Conservation (phyloP, 257 asterid genomes). For the Forsythia viridissima region DNA sequence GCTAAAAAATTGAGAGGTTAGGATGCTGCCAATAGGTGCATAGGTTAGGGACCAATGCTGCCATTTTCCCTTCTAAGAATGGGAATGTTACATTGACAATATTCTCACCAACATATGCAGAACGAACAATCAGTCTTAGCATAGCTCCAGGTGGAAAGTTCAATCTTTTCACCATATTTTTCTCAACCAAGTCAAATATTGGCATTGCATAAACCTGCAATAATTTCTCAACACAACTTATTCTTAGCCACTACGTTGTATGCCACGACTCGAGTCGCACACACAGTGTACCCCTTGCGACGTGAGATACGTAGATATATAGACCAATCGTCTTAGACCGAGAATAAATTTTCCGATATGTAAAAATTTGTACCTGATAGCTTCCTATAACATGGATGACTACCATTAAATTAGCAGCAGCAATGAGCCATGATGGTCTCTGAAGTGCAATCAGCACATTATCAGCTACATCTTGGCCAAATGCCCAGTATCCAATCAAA, state of each 20-base stretch:
- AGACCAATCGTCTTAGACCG: not conserved
- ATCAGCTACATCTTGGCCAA: constrained; percentile 75
- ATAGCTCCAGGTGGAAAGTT: constrained; percentile 39
- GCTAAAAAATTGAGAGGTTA: too few species aligned
- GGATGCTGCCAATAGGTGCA: too few species aligned
- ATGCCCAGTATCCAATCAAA: constrained; percentile 80
- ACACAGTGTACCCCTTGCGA: too few species aligned
- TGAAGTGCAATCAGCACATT: constrained; percentile 69
- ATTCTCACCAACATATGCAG: constrained; percentile 70
- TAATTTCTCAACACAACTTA: too few species aligned
- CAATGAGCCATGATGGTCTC: constrained; percentile 87
- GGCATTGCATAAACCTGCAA: constrained; percentile 91
- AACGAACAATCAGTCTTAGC: constrained; percentile 64
- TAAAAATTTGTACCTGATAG: constrained; percentile 60
- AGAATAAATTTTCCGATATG: not conserved
- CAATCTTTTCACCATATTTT: constrained; percentile 36
- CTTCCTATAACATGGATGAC: constrained; percentile 89
- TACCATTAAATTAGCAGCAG: constrained; percentile 84
- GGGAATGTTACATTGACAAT: not conserved
- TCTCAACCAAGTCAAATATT: constrained; percentile 71
- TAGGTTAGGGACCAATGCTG: too few species aligned
- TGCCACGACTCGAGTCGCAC: not conserved
- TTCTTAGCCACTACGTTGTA: not conserved
- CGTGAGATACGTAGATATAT: too few species aligned
- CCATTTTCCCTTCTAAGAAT: too few species aligned